Percentiles rank a stretch among this genome's conserved stretches.
phyloP scores from a whole-genome alignment of 805 yeast species.

The Starmerella powellii region DNA sequence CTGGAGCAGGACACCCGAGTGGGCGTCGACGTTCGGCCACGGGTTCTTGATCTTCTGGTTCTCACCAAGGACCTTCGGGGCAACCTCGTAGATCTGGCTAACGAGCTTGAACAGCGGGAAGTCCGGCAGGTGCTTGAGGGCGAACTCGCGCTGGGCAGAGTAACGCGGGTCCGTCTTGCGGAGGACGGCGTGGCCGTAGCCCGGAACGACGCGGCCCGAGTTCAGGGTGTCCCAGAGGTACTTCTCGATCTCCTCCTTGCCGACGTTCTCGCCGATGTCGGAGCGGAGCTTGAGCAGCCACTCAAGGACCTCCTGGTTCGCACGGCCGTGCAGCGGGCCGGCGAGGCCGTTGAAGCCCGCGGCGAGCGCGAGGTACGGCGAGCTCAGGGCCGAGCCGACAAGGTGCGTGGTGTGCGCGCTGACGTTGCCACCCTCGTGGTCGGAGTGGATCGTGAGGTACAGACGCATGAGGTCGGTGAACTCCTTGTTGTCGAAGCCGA shows the following conservation, averaged over 20 bases:
- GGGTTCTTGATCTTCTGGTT: conserved; percentile 90
- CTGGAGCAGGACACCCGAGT: conserved; percentile 74
- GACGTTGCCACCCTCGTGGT: conserved; percentile 85
- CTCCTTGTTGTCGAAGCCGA: conserved; percentile 47
- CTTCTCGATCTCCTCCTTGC: conserved; percentile 57
- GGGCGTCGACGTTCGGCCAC: conserved; percentile 86
- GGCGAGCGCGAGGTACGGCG: conserved; percentile 65
- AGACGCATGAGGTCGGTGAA: conserved; percentile 70
- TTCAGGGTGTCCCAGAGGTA: conserved; percentile 70
- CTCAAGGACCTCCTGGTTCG: conserved; percentile 76
- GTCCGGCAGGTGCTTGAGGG: conserved; percentile 60
- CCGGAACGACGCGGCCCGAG: conserved; percentile 77
- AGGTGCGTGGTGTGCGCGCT: conserved; percentile 79
- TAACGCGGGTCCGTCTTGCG: conserved; percentile 85
- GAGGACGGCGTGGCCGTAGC: conserved; percentile 79
- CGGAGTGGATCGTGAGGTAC: conserved; percentile 71
- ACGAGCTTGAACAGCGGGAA: conserved; percentile 70
- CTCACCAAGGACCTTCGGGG: conserved; percentile 66
- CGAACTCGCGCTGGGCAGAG: conserved; percentile 76
- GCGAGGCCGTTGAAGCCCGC: conserved; percentile 80
- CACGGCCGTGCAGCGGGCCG: conserved; percentile 81
- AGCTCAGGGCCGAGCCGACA: conserved; percentile 71
- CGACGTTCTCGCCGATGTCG: conserved; percentile 56
- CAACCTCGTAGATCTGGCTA: conserved; percentile 65
- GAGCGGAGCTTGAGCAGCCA: conserved; percentile 60